Conservation (phyloP, 305 asterid species). For the Galium porrigens region DNA sequence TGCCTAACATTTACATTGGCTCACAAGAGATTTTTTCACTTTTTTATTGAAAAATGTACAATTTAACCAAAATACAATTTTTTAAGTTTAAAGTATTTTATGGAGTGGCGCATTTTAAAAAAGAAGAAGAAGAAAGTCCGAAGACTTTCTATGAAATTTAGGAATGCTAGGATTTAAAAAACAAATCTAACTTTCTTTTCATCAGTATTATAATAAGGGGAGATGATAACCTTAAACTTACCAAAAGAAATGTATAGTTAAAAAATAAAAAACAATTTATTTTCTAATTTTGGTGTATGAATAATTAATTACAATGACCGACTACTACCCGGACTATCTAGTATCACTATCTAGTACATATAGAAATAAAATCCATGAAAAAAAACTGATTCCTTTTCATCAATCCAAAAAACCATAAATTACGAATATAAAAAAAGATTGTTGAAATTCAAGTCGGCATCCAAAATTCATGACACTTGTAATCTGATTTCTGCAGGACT, state of each 20-base stretch:
- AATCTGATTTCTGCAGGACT: background rate
- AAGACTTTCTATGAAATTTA: no score
- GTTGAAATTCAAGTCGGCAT: background rate
- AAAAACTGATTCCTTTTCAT: background rate
- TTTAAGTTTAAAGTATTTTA: no score
- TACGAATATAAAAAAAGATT: background rate
- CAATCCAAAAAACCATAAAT: background rate
- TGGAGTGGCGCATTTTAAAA: no score
- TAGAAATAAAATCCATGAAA: background rate
- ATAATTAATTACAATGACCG: background rate
- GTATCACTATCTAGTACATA: background rate
- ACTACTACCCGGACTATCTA: background rate
- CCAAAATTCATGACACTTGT: background rate
- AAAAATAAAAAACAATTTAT: background rate
- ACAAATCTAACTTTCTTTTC: no score
- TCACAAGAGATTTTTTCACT: no score
- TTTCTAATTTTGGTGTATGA: background rate
- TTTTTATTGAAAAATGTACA: no score
- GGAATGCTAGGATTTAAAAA: no score
- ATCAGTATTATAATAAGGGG: no score
- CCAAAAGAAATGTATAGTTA: background rate
- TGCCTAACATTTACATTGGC: no score
- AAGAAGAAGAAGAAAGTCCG: no score
- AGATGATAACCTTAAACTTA: background rate
- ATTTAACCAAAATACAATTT: no score